Base-by-base conservation (phyloP, 78 protist genomes). In the Cavenderia fasciculata region DNA sequence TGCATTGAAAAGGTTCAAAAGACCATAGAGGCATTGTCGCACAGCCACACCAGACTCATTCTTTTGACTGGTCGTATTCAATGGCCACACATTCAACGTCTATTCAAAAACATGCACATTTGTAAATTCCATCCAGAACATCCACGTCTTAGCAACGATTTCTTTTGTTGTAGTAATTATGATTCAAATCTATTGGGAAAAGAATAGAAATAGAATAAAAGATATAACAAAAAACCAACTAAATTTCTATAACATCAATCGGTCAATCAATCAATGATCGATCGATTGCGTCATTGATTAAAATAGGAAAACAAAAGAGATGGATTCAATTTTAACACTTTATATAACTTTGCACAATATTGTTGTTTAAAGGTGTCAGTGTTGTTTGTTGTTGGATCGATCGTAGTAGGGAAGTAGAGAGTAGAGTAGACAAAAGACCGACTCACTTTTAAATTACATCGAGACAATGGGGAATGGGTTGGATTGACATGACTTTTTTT, bases 91-190 rank as follows among this genome's bases (percentile, higher is more conserved):
- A 82, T 82, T 19, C 68, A 82, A 68, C 33, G 41, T 29, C 46
- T 65, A 14, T 29, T 82, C 21, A 59, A 75, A 2, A 74, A 65
- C 19, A 68, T 82, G 77, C 66, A 47, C 16, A 68, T 82, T 56
- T 82, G 89, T 68, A 66, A 82, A 66, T 82, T 82, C 47, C 59
- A 44, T 56, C 89, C 89, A 21, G 72, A 82, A 56, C 89, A 82
- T 41, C 89, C 89, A 66, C 40, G 89, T 46, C 72, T 82, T 54
- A 75, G 68, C 52, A 82, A 82, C 41, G 89, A 82, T 40, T 82
- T 82, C 52, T 82, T 82, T 54, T 65, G 78, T 56, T 68, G 78
- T 56, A 56, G 59, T 7, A 68, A 65, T 68, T 82, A 82, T 68
- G 57, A 34, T 8, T 82, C 89, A n/a, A 38, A 65, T 41, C 38